Evolutionary conservation across 2,329 filamentous ascomycete species (phyloP), one percentile per base, ranked within the genome.

Genomic region (Cercospora citrullina): DNA sequence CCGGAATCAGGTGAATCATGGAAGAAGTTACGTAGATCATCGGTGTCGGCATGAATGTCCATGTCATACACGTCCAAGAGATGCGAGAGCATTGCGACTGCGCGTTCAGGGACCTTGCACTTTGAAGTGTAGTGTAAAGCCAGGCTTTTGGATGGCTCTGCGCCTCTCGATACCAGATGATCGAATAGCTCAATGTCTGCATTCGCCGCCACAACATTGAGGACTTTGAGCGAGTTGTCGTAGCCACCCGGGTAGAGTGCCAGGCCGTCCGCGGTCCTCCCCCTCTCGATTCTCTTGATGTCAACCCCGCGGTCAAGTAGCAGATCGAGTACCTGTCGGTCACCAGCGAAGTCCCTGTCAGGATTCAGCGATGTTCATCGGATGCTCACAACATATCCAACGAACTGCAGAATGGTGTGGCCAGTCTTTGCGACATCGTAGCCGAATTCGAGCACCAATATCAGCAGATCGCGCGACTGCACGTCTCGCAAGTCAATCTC

Each of bases 231-330:
- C 4, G 69, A 69, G 10, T 48, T 12, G n/a, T 69, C 67, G 33
- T 14, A 53, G 59, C 60, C 65, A 0, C 63, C 59, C 7, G 42
- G 12, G 6, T 60, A 53, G n/a, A 69, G 48, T 4, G 21, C 28
- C 33, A 60, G 51, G 7, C 68, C 68, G 12, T 51, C 5, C 5
- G 67, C 63, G 21, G 51, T 48, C 5, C 68, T n/a, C 42, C 33
- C 36, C 16, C 9, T 55, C n/a, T 70, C 60, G 14, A 66, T 65
- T 8, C 45, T 58, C 21, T 64, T 68, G 64, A 71, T 66, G 18
- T 71, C 66, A 30, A 58, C 65, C 18, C 69, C 69, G 31, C 55
- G 68, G 23, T 69, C 69, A 18, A 71, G 66, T 30, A 70, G 28
- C 57, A 64, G 70, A 31, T 71, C 66, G 21, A 71, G 51, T n/a